These are phyloP conservation scores for Bocquillonia castaneifolia DNA, from an alignment of 441 rosid genomes.

Conservation along the genomic window DNA sequence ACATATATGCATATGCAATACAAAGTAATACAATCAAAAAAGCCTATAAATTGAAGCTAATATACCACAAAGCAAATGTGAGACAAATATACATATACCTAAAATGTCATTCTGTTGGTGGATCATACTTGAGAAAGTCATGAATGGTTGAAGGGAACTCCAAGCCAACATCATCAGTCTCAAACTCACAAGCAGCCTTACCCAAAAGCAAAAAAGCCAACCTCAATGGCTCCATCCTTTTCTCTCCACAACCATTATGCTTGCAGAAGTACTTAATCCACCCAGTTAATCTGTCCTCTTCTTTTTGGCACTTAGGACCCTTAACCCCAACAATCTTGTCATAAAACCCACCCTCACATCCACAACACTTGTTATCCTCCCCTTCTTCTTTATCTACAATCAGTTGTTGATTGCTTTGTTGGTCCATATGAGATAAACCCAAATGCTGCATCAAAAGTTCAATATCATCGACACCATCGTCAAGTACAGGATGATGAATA, in stretches of 20 bases:
- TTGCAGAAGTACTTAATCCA: conserved; percentile 36
- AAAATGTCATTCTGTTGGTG: conserved; percentile 24
- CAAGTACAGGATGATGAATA: neutral
- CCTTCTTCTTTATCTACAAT: conserved; percentile 8
- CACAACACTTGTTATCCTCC: conserved; percentile 21
- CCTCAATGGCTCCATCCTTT: conserved; percentile 38
- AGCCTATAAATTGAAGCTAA: no score
- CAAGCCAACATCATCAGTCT: conserved; percentile 31
- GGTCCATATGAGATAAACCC: conserved; percentile 26
- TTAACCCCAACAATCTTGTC: conserved; percentile 44
- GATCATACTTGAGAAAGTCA: conserved; percentile 38
- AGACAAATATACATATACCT: neutral
- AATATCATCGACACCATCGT: conserved; percentile 27
- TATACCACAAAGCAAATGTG: neutral
- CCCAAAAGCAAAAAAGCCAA: conserved; percentile 49
- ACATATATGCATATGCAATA: no score
- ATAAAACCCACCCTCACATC: conserved; percentile 37
- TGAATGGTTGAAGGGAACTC: conserved; percentile 42
- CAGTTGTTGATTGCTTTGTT: conserved; percentile 3
- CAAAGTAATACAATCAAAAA: no score
- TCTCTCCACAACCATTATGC: conserved; percentile 9
- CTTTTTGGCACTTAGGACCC: conserved; percentile 42
- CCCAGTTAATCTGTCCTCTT: conserved; percentile 38
- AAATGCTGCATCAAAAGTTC: conserved; percentile 31
- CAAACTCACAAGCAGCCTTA: conserved; percentile 35